Evolutionary conservation across 495 filamentous ascomycete genomes (phyloP), one percentile per base, ranked within the genome.

Genomic region (Penicillium cosmopolitanum): DNA sequence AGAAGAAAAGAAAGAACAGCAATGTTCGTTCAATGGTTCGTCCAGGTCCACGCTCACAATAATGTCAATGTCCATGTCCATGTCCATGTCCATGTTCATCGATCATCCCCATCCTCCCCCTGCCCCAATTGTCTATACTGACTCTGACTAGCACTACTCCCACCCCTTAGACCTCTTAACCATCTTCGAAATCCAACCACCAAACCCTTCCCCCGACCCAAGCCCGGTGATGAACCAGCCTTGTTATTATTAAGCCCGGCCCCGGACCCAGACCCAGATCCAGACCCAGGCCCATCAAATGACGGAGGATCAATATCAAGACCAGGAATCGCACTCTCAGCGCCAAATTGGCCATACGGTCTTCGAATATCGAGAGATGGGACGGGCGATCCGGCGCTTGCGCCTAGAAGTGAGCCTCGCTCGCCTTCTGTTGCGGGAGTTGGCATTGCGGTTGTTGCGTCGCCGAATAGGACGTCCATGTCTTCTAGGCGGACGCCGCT

Each of bases 401-500:
- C 84, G 23, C 23, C 23, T 12, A 96, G 78, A 19, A 31, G 28
- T 31, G 90, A 91, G 15, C 88, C 90, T 9, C 85, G 84, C 70
- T 96, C 92, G 10, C 80, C 87, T 38, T 89, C 80, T 11, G 86
- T 86, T 16, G 82, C 76, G 10, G 88, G 89, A 1, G 88, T 91
- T 3, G 87, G 86, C 81, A 89, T 86, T n/a, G 83, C 81, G 6
- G 87, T 90, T 10, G 89, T 92, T 34, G 92, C 89, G 74, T 97
- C 93, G 46, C 93, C 93, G 66, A 97, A 97, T 10, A 97, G 75
- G 19, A 81, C 72, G 70, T 96, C 89, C 95, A 98, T 98, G 64
- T 98, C 96, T 76, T 98, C 95, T 60, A 98, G 82, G 60, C 93
- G 87, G 64, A 98, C 87, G 58, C 94, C 94, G 65, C 92, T 92